Evolutionary conservation across 345 rosid species (phyloP), one percentile per base, ranked within the genome.

Genomic region (Populus simonii): DNA sequence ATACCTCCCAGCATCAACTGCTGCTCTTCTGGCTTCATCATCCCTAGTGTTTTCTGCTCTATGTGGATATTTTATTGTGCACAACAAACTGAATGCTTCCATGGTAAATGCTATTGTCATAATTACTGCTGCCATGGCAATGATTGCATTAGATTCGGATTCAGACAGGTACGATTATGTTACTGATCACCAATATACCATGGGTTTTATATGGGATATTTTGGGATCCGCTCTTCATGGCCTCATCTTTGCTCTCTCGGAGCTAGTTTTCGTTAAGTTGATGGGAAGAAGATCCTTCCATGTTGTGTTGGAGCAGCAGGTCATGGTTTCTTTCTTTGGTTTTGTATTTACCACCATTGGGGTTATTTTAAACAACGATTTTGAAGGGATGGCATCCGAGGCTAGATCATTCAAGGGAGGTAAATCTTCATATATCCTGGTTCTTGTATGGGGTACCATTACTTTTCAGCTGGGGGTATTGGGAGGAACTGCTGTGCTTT

Each of bases 201-300:
- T 89, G 83, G 98, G 98, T 16, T 91, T 89, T 57, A 66, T 91
- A 27, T 93, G 98, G 97, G 95, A 93, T 67, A 86, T 93, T 33
- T 63, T 90, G 72, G 98, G 91, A 31, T 94, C 98, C 2, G 95
- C 93, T 0, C 95, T 94, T 16, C 97, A 93, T 49, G 94, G 98
- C 10, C 90, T 94, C 43, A 90, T 93, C 57, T 93, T 93, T n/a
- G 97, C 97, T 0, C 90, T 92, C 35, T 93, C 98, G 0, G 97
- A 94, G 89, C 86, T 92, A 9, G 74, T 93, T 25, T 94, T 94
- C 47, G 76, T 92, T 3, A 93, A 90, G 84, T 80, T 91, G 17
- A 83, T 90, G 0, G 93, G 97, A 7, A 84, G 94, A 71, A 89
- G 89, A 83, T 94, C 92, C 38, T 94, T 93, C 73, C 97, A 93